Conservation (phyloP, 805 yeast genomes). For the Candida railenensis region DNA sequence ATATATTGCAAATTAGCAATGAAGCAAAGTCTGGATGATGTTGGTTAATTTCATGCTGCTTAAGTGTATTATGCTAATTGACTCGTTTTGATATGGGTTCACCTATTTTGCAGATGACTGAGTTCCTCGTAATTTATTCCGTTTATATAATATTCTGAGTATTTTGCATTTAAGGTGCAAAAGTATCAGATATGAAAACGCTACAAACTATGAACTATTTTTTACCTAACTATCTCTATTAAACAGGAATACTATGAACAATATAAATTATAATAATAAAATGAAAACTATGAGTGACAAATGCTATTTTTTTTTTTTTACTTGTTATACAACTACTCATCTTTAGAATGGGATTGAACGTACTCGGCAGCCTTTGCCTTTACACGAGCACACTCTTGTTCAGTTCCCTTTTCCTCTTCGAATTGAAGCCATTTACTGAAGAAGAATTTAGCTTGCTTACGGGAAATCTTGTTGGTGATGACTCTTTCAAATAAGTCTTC, state of each 20-base stretch:
- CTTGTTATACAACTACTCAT: constrained; percentile 1
- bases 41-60: no score
- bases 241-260: constrained; percentile 3
- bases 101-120: no score
- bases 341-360: constrained; percentile 36
- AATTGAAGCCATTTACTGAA: constrained; percentile 87
- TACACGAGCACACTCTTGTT: constrained; percentile 73
- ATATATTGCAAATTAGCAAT: no score
- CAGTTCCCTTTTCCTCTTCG: constrained; percentile 70
- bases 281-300: neutral
- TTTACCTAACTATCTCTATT: constrained; percentile 1
- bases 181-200: no score
- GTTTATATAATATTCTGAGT: no score
- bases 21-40: no score
- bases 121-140: no score
- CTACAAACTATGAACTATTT: no score
- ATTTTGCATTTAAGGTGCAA: no score
- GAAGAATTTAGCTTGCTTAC: constrained; percentile 92
- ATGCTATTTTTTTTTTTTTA: neutral
- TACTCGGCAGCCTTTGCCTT: constrained; percentile 88
- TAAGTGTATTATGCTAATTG: no score
- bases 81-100: no score
- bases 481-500: constrained; percentile 85
- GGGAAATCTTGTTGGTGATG: constrained; percentile 60
- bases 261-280: neutral